Base-by-base conservation (phyloP, 1,284 basidiomycete genomes). In the Boletellus sp. region DNA sequence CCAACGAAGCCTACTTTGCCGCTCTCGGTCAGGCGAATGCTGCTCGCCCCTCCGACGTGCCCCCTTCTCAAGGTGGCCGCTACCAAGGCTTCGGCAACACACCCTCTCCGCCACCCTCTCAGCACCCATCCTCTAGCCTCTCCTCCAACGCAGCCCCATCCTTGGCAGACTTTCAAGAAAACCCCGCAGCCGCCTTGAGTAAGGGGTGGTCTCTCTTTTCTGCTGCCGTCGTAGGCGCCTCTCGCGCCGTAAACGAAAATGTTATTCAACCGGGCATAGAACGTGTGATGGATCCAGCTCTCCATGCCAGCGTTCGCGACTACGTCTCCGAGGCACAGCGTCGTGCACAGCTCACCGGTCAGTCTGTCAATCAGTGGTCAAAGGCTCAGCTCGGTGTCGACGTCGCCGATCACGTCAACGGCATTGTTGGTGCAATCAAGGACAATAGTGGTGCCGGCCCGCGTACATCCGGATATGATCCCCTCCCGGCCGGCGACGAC, bases 131-230 rank as follows among this genome's bases (percentile, higher is more conserved):
- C 2, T 81, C 76, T 56, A 73, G 74, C 17, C 71, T 87, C 36
- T 86, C 86, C 2, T 90, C 88, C 32, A 76, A 77, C 4, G 78
- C 82, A 16, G 80, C 84, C 22, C 90, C 90, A 1, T 74, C 78
- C 0, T 61, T 92, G 2, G 62, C 69, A 23, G 89, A 93, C n/a
- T 66, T 92, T 22, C 85, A 91, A 59, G 81, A 87, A 40, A 87
- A 89, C 60, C 90, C 90, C 0, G 69, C 80, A 41, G 80, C 77
- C 14, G 90, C 91, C 1, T 67, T 93, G 8, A 79, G 78, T 59
- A 91, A 91, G 68, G 88, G 91, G 37, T 93, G 91, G 90, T 87
- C 87, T 14, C 67, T 92, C 34, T 81, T 93, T 55, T 84, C 86
- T 32, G 76, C 84, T 1, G 88, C 79, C 19, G 79, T 93, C 16